phyloP scores from a whole-genome alignment of 2,329 filamentous ascomycete species.

The Scytalidium sp. region DNA sequence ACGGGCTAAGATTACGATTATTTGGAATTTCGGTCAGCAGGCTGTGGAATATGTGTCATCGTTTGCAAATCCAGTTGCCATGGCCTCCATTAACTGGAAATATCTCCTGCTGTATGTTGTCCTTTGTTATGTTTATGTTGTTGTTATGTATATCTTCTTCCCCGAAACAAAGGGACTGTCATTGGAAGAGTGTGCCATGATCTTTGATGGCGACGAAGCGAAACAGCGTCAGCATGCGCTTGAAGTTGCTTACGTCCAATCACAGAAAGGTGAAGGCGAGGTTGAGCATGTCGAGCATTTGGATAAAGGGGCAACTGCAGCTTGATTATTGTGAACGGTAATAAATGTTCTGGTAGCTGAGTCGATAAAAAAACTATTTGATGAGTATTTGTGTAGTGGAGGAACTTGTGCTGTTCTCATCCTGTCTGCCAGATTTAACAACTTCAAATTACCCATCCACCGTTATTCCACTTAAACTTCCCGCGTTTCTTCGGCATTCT shows the following conservation, averaged over 20 bases:
- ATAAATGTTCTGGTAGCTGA: background rate
- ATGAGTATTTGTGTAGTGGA: background rate
- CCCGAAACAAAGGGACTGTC: slow-evolving; percentile 4
- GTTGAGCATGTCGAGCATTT: background rate
- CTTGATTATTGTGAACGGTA: background rate
- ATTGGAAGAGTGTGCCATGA: slow-evolving; percentile 1
- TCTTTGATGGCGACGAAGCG: slow-evolving; percentile 5
- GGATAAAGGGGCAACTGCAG: background rate
- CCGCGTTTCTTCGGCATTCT: no score
- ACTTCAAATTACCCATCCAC: no score
- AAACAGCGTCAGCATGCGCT: no score
- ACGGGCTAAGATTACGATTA: background rate
- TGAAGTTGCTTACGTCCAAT: background rate
- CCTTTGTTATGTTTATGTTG: slow-evolving; percentile 27
- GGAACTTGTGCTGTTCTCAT: no score
- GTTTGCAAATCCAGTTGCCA: background rate
- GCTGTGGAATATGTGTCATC: background rate
- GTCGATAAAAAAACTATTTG: background rate
- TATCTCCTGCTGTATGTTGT: slow-evolving; percentile 37
- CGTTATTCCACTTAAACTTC: no score
- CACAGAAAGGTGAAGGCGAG: background rate
- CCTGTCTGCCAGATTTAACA: no score
- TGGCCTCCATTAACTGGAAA: background rate
- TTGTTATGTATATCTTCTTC: slow-evolving; percentile 5
- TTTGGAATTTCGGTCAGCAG: background rate